Evolutionary conservation across 306 rosid species (phyloP).

Genomic region (Canavalia ensiformis): DNA sequence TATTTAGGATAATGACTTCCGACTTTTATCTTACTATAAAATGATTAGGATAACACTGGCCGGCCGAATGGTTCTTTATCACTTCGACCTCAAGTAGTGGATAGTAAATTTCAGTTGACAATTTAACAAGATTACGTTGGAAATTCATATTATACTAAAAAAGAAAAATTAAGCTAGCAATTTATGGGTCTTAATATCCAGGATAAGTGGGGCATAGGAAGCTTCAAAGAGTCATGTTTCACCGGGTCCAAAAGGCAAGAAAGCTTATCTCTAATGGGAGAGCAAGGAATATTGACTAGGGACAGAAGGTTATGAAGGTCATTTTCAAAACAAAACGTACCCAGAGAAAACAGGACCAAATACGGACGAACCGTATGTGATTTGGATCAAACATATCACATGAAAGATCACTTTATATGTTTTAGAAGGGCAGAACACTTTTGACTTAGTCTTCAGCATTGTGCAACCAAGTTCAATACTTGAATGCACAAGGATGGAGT

Average conservation of each 20-base stretch:
- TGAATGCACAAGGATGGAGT: background rate
- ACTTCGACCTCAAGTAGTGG: background rate
- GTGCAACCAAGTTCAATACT: background rate
- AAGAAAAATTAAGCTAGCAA: background rate
- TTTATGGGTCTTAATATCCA: background rate
- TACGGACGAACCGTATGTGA: background rate
- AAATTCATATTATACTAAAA: background rate
- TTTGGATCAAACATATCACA: background rate
- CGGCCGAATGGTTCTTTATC: background rate
- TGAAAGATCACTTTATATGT: background rate
- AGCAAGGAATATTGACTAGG: constrained; percentile 34
- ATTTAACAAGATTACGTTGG: background rate
- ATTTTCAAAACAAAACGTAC: background rate
- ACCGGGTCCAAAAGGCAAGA: background rate
- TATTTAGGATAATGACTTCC: constrained; percentile 17
- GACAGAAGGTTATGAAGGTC: background rate
- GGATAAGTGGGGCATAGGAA: constrained; percentile 24
- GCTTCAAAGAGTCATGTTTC: constrained; percentile 28
- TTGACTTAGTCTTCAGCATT: background rate
- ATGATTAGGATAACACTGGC: constrained; percentile 22
- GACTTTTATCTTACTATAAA: constrained; percentile 22
- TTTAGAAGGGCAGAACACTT: background rate
- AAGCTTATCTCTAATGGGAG: background rate
- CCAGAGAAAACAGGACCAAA: background rate
- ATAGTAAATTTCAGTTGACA: background rate